Evolutionary conservation across 2,329 filamentous ascomycete genomes (phyloP), one percentile per base, ranked within the genome.

Genomic region (Blastomyces emzantsi): DNA sequence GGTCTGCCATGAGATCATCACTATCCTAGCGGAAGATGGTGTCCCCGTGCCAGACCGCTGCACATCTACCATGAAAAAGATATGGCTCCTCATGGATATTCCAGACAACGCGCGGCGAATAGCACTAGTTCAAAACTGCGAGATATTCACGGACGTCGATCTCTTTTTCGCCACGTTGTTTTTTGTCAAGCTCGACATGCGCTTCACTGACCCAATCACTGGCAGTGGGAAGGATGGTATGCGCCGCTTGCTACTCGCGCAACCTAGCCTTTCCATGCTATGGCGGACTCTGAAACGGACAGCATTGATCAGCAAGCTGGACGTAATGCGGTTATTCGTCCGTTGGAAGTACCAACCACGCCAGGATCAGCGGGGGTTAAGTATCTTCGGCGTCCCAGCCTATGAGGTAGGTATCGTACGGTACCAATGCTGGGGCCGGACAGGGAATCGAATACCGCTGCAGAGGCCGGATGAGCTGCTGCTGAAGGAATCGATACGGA

Each of bases 41-140:
- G 81, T 86, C 64, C 80, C 81, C 11, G 75, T 85, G 61, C 87
- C 87, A 0, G 59, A 66, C 0, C 72, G 73, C 33, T 82, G 82
- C 66, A 71, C 77, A 60, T 60, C 69, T 13, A 79, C 80, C 1
- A 75, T 89, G 56, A 80, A 85, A 69, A 89, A 89, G 70, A 77
- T 90, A 22, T 94, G 90, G 90, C 81, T 89, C 61, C 70, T 90
- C 43, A 85, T 91, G 78, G 89, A 92, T 69, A 76, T 87, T 3
- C 77, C 83, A 0, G 85, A 84, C 17, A 87, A 81, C 60, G 69
- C 67, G 0, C 77, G 82, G 17, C 84, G 90, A 0, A 74, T 80
- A 6, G 77, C 77, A 1, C 76, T 87, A 6, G 73, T 90, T 5
- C 78, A 77, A 39, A 84, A 84, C 71, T 61, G 62, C 11, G 67